phyloP scores from a whole-genome alignment of 208 protist species.

The Trypanosoma avium region DNA sequence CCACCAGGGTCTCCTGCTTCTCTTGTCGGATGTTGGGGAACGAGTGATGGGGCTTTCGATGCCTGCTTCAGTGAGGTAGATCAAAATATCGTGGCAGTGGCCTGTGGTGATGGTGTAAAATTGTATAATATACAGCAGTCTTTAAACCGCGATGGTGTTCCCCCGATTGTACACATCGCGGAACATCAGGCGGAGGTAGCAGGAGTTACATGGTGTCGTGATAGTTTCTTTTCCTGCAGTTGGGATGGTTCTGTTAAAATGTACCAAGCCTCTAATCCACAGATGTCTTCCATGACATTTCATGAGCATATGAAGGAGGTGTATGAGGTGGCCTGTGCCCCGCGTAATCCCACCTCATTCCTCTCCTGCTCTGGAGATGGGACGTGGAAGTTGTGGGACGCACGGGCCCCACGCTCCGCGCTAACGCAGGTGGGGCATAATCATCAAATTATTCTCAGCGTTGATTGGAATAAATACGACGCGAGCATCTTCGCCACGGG shows the following conservation, averaged over 20 bases:
- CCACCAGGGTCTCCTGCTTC: conserved; percentile 47
- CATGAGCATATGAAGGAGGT: conserved; percentile 91
- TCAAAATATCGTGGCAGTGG: conserved; percentile 73
- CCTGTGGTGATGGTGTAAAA: conserved; percentile 88
- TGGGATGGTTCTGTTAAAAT: conserved; percentile 86
- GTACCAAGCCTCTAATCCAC: conserved; percentile 66
- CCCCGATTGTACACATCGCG: conserved; percentile 69
- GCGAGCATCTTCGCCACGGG: conserved; percentile 86
- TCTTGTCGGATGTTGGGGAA: conserved; percentile 82
- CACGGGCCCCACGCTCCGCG: conserved; percentile 57
- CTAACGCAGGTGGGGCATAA: conserved; percentile 82
- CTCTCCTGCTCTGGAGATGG: conserved; percentile 88
- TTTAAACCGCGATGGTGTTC: conserved; percentile 72
- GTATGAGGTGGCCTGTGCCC: conserved; percentile 78
- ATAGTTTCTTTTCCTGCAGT: conserved; percentile 78
- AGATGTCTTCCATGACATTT: conserved; percentile 62
- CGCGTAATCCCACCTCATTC: conserved; percentile 76
- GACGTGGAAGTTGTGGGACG: conserved; percentile 92
- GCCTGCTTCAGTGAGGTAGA: conserved; percentile 84
- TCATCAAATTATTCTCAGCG: conserved; percentile 85
- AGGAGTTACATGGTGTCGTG: conserved; percentile 79
- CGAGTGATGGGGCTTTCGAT: conserved; percentile 83
- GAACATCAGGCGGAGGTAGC: conserved; percentile 86
- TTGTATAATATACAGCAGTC: conserved; percentile 78
- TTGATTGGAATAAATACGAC: conserved; percentile 92